A percentile compares a stretch with the other conserved stretches of the same genome.
Evolutionary conservation across 2,329 filamentous ascomycete genomes (phyloP).

Genomic region (Penicillium crustosum): DNA sequence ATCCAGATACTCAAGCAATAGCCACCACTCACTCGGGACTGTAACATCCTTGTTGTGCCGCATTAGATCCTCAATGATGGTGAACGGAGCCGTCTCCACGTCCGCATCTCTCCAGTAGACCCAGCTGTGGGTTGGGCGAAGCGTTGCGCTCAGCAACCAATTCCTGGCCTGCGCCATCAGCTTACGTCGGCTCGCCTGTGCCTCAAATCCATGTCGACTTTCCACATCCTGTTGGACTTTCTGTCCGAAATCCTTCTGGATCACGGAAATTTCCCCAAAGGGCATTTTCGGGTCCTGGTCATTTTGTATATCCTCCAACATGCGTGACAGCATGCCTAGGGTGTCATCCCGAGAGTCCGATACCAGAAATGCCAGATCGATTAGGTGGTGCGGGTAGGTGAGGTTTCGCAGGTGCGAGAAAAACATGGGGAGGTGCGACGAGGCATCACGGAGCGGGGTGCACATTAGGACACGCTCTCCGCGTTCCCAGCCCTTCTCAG

Average conservation of each 20-base stretch:
- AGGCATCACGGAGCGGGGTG: conserved; percentile 88
- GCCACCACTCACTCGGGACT: conserved; percentile 78
- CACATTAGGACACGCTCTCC: conserved; percentile 95
- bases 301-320: conserved; percentile 75
- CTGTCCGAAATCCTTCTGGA: conserved; percentile 98
- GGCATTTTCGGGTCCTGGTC: conserved; percentile 75
- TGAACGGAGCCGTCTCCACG: conserved; percentile 94
- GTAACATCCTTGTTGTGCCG: conserved; percentile 98
- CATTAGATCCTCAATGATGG: conserved; percentile 97
- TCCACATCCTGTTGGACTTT: conserved; percentile 98
- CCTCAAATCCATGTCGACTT: conserved; percentile 94
- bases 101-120: conserved; percentile 99
- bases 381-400: conserved; percentile 93
- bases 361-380: conserved; percentile 93
- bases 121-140: conserved; percentile 96
- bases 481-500: conserved; percentile 89
- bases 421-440: conserved; percentile 93
- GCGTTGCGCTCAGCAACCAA: conserved; percentile 89
- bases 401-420: conserved; percentile 96
- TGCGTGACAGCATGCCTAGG: conserved; percentile 69
- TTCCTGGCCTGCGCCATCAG: conserved; percentile 97
- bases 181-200: conserved; percentile 89
- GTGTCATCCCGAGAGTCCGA: conserved; percentile 97
- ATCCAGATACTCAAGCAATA: not conserved
- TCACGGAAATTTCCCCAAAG: conserved; percentile 94